Evolutionary conservation across 1,139 yeast species (phyloP).

Genomic region (Kodamaea anthophila): DNA sequence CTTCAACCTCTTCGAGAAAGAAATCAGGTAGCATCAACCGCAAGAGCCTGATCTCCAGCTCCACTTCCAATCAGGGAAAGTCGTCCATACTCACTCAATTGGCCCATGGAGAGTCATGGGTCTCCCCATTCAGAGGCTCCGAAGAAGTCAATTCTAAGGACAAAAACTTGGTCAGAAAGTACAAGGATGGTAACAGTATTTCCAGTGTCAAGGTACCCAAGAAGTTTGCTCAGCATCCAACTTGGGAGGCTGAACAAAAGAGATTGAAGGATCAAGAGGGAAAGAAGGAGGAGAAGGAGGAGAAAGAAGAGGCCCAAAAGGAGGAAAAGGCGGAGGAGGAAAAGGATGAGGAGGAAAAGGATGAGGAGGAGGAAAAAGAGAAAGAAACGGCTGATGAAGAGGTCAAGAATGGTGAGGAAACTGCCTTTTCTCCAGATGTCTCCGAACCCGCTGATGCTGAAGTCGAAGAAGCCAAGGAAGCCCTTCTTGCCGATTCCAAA

Average conservation of each 20-base stretch:
- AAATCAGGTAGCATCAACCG: conserved; percentile 6
- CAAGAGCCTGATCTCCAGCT: conserved; percentile 2
- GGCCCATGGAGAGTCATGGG: conserved; percentile 39
- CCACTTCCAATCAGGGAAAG: conserved; percentile 5
- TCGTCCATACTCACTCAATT: conserved; percentile 30
- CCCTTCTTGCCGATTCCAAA: conserved; percentile 14
- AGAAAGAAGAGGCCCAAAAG: conserved; percentile 3
- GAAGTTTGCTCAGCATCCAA: conserved; percentile 38
- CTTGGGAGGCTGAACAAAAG: conserved; percentile 30
- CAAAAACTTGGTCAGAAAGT: conserved; percentile 29
- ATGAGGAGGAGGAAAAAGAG: conserved; percentile 8
- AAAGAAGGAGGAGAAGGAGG: conserved; percentile 8
- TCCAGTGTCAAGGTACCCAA: conserved; percentile 34
- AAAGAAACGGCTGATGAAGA: conserved; percentile 1
- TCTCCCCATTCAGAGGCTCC: conserved; percentile 44
- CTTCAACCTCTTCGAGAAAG: conserved; percentile 8
- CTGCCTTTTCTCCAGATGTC: conserved; percentile 8
- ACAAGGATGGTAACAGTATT: conserved; percentile 29
- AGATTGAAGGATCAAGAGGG: conserved; percentile 11
- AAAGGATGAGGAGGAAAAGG: conserved; percentile 5
- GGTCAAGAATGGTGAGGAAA: neutral
- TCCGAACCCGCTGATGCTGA: conserved; percentile 8
- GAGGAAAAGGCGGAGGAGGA: conserved; percentile 2
- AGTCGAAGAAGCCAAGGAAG: conserved; percentile 9
- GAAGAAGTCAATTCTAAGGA: conserved; percentile 8